A percentile compares a stretch with the other conserved stretches of the same genome.
Conservation (phyloP, 2,329 filamentous ascomycete genomes). For the Aureobasidium melanogenum region DNA sequence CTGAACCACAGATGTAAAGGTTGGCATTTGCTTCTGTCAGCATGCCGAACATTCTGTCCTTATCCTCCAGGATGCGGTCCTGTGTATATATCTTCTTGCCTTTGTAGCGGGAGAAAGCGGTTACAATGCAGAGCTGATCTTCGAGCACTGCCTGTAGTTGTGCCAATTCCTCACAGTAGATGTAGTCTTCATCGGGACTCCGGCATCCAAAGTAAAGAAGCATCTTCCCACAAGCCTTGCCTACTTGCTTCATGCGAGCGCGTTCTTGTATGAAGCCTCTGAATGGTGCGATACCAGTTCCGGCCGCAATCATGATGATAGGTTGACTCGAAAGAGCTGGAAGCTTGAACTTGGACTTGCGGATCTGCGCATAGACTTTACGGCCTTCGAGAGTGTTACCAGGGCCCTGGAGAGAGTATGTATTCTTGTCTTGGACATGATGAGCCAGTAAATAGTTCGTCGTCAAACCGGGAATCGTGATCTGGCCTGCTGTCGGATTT, state of each 20-base stretch:
- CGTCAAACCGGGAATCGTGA: slow-evolving; percentile 15
- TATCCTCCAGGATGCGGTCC: neutral
- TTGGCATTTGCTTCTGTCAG: neutral
- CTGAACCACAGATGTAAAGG: neutral
- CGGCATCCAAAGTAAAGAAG: neutral
- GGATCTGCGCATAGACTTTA: neutral
- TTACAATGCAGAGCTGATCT: neutral
- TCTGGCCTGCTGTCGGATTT: neutral
- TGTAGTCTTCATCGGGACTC: neutral
- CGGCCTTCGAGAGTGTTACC: neutral
- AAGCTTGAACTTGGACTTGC: neutral
- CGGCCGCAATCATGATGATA: slow-evolving; percentile 42
- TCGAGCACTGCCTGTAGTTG: neutral
- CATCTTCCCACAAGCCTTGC: neutral
- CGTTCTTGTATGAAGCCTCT: slow-evolving; percentile 36
- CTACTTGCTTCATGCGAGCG: slow-evolving; percentile 16
- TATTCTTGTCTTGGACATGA: neutral
- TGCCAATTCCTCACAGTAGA: neutral
- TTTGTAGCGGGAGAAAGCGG: slow-evolving; percentile 18
- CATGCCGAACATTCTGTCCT: neutral
- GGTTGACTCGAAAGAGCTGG: neutral
- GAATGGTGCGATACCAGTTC: slow-evolving; percentile 44
- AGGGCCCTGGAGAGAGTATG: neutral
- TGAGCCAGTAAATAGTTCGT: slow-evolving; percentile 30
- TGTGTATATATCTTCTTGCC: neutral